These are phyloP conservation scores for Streptanthus diversifolius DNA, from an alignment of 345 rosid genomes.

Conservation along the genomic window DNA sequence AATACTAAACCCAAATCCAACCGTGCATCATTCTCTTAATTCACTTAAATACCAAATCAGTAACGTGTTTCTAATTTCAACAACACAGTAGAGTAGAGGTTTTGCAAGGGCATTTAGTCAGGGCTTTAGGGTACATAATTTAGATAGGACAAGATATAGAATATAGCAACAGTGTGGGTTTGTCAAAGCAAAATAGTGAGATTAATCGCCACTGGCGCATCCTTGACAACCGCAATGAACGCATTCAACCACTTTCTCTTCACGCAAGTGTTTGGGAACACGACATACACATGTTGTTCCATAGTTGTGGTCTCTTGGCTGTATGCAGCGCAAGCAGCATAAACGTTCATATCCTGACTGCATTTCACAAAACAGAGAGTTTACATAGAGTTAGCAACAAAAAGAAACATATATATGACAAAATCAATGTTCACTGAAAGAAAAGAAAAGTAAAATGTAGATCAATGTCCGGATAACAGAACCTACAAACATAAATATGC, in stretches of 20 bases:
- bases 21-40: neutral
- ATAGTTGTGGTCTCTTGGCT: conserved; percentile 82
- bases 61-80: neutral
- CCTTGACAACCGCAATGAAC: conserved; percentile 84
- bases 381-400: no score
- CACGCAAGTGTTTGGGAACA: conserved; percentile 71
- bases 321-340: conserved; percentile 79
- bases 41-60: neutral
- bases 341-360: conserved; percentile 80
- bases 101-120: neutral
- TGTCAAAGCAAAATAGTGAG: neutral
- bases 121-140: neutral
- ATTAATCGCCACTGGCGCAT: conserved; percentile 72
- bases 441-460: neutral
- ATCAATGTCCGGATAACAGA: neutral
- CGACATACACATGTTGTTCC: conserved; percentile 76
- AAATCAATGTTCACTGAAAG: neutral
- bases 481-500: neutral
- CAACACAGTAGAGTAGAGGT: neutral
- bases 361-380: conserved; percentile 21
- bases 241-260: conserved; percentile 83
- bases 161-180: neutral
- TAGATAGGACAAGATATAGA: neutral
- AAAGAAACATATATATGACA: no score
- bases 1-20: neutral